Evolutionary conservation across 1,139 yeast species (phyloP).

Genomic region (Diutina scorzettiae): DNA sequence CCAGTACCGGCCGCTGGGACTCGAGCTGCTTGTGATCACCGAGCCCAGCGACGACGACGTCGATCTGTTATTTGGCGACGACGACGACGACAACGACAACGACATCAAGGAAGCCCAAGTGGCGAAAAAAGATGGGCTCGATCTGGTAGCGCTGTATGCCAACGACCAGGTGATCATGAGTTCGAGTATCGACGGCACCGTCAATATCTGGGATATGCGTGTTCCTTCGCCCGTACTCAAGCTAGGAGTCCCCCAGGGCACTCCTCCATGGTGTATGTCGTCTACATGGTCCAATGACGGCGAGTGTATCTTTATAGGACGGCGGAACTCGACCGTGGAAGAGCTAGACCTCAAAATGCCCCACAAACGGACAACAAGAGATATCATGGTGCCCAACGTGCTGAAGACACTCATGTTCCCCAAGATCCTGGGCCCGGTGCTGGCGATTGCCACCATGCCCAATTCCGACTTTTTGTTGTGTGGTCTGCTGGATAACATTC

Average conservation of each 20-base stretch:
- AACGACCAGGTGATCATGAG: slow-evolving; percentile 61
- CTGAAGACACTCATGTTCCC: slow-evolving; percentile 64
- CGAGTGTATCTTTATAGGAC: slow-evolving; percentile 66
- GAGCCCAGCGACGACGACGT: slow-evolving; percentile 16
- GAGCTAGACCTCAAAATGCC: slow-evolving; percentile 68
- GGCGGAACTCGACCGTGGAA: slow-evolving; percentile 83
- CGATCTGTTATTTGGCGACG: slow-evolving; percentile 74
- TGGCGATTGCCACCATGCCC: slow-evolving; percentile 71
- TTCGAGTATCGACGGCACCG: slow-evolving; percentile 74
- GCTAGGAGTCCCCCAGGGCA: slow-evolving; percentile 48
- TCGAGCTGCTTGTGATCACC: slow-evolving; percentile 22
- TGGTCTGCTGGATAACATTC: slow-evolving; percentile 82
- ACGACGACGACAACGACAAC: slow-evolving; percentile 41
- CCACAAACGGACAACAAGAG: slow-evolving; percentile 13
- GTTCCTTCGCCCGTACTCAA: slow-evolving; percentile 24
- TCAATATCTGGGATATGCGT: slow-evolving; percentile 78
- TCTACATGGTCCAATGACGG: slow-evolving; percentile 88
- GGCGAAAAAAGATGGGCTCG: slow-evolving; percentile 14
- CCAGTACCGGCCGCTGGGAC: slow-evolving; percentile 68
- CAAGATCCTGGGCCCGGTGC: slow-evolving; percentile 82
- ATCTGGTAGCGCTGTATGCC: slow-evolving; percentile 9
- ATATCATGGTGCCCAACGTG: slow-evolving; percentile 32
- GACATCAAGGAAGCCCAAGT: slow-evolving; percentile 7
- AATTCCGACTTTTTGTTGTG: slow-evolving; percentile 69
- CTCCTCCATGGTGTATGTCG: slow-evolving; percentile 96